Evolutionary conservation across 2,329 filamentous ascomycete genomes (phyloP), one percentile per base, ranked within the genome.

Genomic region (Phoma sp.): DNA sequence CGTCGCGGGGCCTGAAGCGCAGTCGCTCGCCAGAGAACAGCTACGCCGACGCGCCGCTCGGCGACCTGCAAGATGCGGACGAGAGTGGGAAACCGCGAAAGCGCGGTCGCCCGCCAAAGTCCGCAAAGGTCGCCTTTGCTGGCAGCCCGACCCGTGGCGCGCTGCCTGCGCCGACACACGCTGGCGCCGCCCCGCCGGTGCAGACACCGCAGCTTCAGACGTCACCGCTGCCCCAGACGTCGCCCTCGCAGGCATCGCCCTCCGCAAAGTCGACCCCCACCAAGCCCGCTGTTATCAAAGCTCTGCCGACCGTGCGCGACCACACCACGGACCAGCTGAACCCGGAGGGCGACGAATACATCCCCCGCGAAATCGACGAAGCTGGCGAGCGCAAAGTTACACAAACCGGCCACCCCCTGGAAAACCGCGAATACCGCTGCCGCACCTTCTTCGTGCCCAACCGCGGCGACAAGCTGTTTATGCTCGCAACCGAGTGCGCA

Each of bases 401-500:
- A 73, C 75, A 83, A 22, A 91, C 92, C 66, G 95, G 95, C 36
- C 88, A 93, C 68, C 86, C 93, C 22, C 83, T 89, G 25, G 93
- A 92, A 57, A 86, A 85, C 22, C 90, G 95, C 65, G 89, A 93
- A 70, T 99, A 97, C 79, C 87, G 90, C 73, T 97, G 93, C 76
- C 85, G 93, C 60, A 98, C 93, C 1, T 99, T 99, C 74, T 86
- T 90, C 61, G 93, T 99, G 4, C 92, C 93, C 14, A 88, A 96
- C 68, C 84, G 95, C 65, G 92, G 91, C 25, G 89, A 96, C 62
- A 97, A 97, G 77, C 84, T 98, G 5, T 99, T 98, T 78, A 99
- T 99, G 95, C 85, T 99, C 47, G 95, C 95, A 32, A 99, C 95
- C 13, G 95, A 99, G 77, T 98, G 95, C 72, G 95, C 95, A 23